Percentiles rank a stretch among this genome's conserved stretches.
Conservation (phyloP, 768 basidiomycete species). For the Cyathus striatus region DNA sequence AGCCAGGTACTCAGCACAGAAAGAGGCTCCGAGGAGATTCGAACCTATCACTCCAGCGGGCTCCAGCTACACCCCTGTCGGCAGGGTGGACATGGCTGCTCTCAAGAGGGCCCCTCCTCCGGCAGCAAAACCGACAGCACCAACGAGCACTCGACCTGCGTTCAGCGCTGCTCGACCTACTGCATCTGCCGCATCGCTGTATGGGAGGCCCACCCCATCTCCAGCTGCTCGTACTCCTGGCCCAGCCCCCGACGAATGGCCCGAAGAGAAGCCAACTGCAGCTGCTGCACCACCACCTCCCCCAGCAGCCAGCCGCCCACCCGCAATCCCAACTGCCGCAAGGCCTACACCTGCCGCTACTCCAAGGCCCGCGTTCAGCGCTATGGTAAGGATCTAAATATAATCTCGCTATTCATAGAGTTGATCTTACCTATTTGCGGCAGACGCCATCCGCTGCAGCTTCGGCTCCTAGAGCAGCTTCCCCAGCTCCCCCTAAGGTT, state of each 20-base stretch:
- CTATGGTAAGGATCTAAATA: conserved; percentile 20
- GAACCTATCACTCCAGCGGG: conserved; percentile 84
- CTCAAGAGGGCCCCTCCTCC: conserved; percentile 43
- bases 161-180: conserved; percentile 35
- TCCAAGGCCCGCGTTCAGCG: conserved; percentile 25
- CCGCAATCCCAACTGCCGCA: conserved; percentile 34
- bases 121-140: conserved; percentile 28
- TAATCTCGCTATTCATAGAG: background rate
- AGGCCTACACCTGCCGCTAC: conserved; percentile 28
- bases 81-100: conserved; percentile 64
- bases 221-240: conserved; percentile 31
- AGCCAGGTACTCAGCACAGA: conserved; percentile 84
- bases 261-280: conserved; percentile 32
- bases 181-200: conserved; percentile 37
- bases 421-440: background rate
- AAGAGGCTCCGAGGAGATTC: conserved; percentile 63
- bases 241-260: conserved; percentile 60
- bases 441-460: background rate
- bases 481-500: conserved; percentile 15
- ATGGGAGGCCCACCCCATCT: conserved; percentile 28
- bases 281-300: conserved; percentile 35
- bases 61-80: conserved; percentile 70
- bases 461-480: conserved; percentile 9
- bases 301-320: conserved; percentile 42
- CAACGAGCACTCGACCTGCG: conserved; percentile 42